A percentile compares a stretch with the other conserved stretches of the same genome.
phyloP scores from a whole-genome alignment of 257 asterid species.

The Cruciata laevipes region DNA sequence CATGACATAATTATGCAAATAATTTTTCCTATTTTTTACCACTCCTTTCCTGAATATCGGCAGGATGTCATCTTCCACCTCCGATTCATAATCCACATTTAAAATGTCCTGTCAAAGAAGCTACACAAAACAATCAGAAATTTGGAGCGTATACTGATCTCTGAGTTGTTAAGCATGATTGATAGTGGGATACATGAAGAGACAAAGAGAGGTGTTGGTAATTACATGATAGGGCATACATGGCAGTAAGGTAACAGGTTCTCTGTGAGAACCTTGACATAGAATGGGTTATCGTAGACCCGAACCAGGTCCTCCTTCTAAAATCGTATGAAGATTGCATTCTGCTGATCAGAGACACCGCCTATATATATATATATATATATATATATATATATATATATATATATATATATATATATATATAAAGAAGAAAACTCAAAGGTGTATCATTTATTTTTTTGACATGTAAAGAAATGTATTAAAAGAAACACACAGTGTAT shows the following conservation, averaged over 20 bases:
- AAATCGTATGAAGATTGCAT: conserved; percentile 68
- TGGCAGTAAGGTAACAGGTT: conserved; percentile 85
- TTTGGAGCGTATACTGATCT: conserved; percentile 8
- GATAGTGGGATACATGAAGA: conserved; percentile 18
- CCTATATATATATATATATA: too few species aligned
- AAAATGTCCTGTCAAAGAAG: conserved; percentile 36
- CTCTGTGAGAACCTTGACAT: conserved; percentile 53
- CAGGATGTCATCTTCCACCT: conserved; percentile 80
- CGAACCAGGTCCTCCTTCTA: conserved; percentile 59
- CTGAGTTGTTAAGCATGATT: conserved; percentile 11
- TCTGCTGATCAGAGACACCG: conserved; percentile 47
- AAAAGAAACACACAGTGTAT: too few species aligned
- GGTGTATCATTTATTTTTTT: background rate
- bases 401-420: too few species aligned
- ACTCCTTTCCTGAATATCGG: conserved; percentile 83
- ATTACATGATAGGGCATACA: conserved; percentile 81
- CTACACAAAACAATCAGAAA: background rate
- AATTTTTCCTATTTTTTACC: conserved; percentile 21
- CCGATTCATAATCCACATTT: conserved; percentile 58
- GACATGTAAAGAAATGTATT: too few species aligned
- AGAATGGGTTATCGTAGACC: conserved; percentile 63
- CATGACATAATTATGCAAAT: background rate
- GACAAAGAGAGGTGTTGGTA: conserved; percentile 40
- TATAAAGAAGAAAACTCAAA: conserved; percentile 16
- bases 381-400: too few species aligned